These are phyloP conservation scores for Fomes fomentarius DNA, from an alignment of 1,284 basidiomycete genomes.

Conservation along the genomic window DNA sequence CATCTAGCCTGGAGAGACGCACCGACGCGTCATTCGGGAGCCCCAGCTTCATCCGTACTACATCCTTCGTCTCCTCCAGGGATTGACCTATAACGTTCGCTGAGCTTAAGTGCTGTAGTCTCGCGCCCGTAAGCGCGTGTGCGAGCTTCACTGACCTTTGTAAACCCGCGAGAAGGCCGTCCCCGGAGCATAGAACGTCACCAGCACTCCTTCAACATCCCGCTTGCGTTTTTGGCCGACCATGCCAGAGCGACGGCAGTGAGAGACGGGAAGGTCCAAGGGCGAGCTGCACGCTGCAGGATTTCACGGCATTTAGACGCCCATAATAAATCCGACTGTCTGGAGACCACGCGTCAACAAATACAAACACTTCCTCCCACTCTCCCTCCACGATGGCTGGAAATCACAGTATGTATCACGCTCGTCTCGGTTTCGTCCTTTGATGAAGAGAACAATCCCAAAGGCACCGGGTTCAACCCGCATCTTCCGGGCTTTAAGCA, in stretches of 20 bases:
- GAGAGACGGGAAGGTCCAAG: conserved; percentile 2
- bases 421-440: conserved; percentile 10
- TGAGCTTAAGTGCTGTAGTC: not conserved
- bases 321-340: conserved; percentile 10
- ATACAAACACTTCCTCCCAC: conserved; percentile 23
- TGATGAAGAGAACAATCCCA: not conserved
- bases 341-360: conserved; percentile 17
- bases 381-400: conserved; percentile 40
- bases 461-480: conserved; percentile 75
- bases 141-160: conserved; percentile 27
- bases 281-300: conserved; percentile 9
- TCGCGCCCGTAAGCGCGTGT: not conserved
- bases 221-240: conserved; percentile 49
- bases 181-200: conserved; percentile 33
- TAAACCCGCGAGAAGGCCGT: conserved; percentile 33
- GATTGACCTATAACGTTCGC: conserved; percentile 51
- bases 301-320: conserved; percentile 14
- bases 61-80: conserved; percentile 55
- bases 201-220: conserved; percentile 35
- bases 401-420: conserved; percentile 30
- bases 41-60: conserved; percentile 63
- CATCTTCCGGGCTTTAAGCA: conserved; percentile 81
- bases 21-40: conserved; percentile 45
- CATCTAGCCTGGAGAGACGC: conserved; percentile 57
- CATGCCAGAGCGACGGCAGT: conserved; percentile 30